phyloP scores from a whole-genome alignment of 441 rosid genomes.

The Viola pubescens region DNA sequence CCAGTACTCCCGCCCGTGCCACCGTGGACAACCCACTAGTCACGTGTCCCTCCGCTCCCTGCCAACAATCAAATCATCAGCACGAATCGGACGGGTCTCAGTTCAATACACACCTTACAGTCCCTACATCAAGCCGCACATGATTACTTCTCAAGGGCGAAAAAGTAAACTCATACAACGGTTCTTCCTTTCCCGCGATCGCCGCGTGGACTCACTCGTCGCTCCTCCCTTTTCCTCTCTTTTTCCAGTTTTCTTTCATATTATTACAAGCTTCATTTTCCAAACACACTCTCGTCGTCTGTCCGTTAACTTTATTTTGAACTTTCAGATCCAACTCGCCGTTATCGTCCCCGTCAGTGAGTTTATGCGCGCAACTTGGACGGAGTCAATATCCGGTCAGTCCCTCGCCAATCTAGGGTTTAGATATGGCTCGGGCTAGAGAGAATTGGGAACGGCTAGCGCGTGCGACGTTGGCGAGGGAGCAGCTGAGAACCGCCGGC shows the following conservation, averaged over 20 bases:
- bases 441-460: conserved; percentile 83
- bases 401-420: conserved; percentile 24
- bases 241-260: not conserved
- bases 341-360: conserved; percentile 6
- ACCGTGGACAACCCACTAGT: too few relatives aligned
- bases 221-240: not conserved
- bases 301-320: too few relatives aligned
- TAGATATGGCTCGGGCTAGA: conserved; percentile 58
- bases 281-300: too few relatives aligned
- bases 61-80: too few relatives aligned
- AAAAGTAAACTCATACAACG: not conserved
- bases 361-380: conserved; percentile 10
- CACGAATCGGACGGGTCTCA: not conserved
- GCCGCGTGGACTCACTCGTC: conserved; percentile 9
- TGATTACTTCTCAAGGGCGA: not conserved
- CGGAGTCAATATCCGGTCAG: conserved; percentile 2
- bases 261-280: too few relatives aligned
- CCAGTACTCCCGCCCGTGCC: too few relatives aligned
- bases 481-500: conserved; percentile 55
- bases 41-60: too few relatives aligned
- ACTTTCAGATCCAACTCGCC: too few relatives aligned
- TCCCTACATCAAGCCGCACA: not conserved
- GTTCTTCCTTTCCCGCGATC: conserved; percentile 12
- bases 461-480: conserved; percentile 76
- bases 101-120: not conserved